Base-by-base conservation (phyloP, 148 eudicot species). In the Bassia scoparia region DNA sequence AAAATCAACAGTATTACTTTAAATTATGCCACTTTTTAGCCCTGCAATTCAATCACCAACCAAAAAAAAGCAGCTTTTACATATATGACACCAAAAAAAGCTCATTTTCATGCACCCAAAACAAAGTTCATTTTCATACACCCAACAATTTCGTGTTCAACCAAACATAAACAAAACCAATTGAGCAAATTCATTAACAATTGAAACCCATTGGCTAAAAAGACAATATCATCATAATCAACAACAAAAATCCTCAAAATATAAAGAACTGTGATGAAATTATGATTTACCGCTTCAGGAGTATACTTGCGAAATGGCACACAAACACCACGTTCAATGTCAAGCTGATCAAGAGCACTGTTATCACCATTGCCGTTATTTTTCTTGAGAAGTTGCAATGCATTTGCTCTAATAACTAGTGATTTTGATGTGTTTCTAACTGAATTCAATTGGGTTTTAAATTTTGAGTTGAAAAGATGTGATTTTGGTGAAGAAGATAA, bases 311-410 rank as follows among this genome's bases (percentile, higher is more conserved):
- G 91, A 37, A 95, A 95, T 3, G 99, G 99, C 46, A 92, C 86
- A 70, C 99, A 95, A 83, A 95, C 99, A 16, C 99, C 99, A 31
- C 96, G 93, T 61, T 95, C 99, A 48, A 95, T 83, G 67, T 91
- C 99, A 44, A 95, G 89, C 83, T 82, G 93, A 55, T 91, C 99
- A 74, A 89, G 65, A 49, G 99, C 99, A 77, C 82, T 93, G 34
- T 38, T 83, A 44, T 73, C 64, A 66, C 71, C 70, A 30, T 67
- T 35, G 24, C 38, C 60, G 50, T 72, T 53, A 44, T 69, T 50
- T 26, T 37, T 74, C 71, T 74, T 77, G 59, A 77, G 68, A n/a
- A 70, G 11, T 59, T 83, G 79, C 81, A 76, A 59, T 0, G 83
- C 83, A 27, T 80, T 78, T 63, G 75, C 74, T 73, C 75, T 65